These are phyloP conservation scores for Hibiscus tridactylites DNA, from an alignment of 345 rosid genomes.

Conservation along the genomic window DNA sequence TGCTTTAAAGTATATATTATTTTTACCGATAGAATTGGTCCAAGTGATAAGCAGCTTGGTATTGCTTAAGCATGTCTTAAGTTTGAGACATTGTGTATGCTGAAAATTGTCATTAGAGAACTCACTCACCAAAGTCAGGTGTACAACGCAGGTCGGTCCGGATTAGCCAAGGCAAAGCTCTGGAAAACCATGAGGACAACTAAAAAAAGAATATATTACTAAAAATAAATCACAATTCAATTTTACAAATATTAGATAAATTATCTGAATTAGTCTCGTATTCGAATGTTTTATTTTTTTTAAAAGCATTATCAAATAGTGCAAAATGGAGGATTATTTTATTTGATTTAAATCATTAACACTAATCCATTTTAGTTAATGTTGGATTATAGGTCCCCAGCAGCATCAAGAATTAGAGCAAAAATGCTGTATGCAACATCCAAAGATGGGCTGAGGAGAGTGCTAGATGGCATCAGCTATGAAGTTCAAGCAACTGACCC, in stretches of 20 bases:
- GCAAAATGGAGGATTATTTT: not conserved
- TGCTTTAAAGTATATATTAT: not conserved
- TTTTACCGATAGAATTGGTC: not conserved
- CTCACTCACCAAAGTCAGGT: too few relatives aligned
- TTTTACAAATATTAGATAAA: too few relatives aligned
- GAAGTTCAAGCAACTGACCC: constrained; percentile 96
- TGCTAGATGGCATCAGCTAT: constrained; percentile 81
- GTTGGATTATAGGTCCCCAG: constrained; percentile 56
- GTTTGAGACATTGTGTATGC: too few relatives aligned
- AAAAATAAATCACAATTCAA: not conserved
- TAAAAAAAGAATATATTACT: not conserved
- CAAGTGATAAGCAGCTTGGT: too few relatives aligned
- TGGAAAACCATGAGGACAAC: too few relatives aligned
- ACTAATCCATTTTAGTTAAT: not conserved
- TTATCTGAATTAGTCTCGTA: too few relatives aligned
- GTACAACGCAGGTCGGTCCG: too few relatives aligned
- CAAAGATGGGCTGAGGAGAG: constrained; percentile 75
- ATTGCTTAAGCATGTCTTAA: too few relatives aligned
- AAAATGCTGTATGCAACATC: constrained; percentile 90
- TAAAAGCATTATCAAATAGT: too few relatives aligned
- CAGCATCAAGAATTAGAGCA: constrained; percentile 76
- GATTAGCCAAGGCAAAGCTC: too few relatives aligned
- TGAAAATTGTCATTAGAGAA: too few relatives aligned
- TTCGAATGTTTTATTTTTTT: too few relatives aligned
- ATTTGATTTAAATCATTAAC: not conserved